A percentile compares a stretch with the other conserved stretches of the same genome.
phyloP scores from a whole-genome alignment of 2,329 filamentous ascomycete species.

The Neurospora sp. region DNA sequence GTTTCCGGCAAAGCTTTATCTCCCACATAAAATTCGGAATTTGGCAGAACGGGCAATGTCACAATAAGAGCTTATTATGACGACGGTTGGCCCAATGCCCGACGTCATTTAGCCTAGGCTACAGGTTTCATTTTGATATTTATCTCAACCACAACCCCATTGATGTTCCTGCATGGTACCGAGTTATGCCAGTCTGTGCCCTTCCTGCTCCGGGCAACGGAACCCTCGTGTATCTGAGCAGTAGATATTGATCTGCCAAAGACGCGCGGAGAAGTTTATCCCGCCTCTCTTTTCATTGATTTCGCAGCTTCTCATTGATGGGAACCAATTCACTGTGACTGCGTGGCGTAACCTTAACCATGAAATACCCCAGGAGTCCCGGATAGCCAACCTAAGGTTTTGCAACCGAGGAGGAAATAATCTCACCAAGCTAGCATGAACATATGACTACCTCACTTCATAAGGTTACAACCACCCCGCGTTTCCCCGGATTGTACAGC shows the following conservation, averaged over 20 bases:
- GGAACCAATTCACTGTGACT: not conserved
- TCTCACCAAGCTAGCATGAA: not conserved
- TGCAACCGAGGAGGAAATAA: not conserved
- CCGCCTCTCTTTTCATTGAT: not conserved
- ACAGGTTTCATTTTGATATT: not conserved
- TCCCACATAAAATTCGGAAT: not conserved
- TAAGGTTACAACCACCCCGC: constrained; percentile 4
- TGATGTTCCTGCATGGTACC: not conserved
- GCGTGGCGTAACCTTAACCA: not conserved
- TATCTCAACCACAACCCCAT: not conserved
- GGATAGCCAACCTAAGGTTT: not conserved
- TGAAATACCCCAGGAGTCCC: constrained; percentile 8
- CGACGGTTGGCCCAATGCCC: not conserved
- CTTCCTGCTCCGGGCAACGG: not conserved
- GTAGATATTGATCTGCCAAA: not conserved
- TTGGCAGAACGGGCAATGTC: not conserved
- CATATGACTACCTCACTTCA: constrained; percentile 8
- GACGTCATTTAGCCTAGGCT: not conserved
- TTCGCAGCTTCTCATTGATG: not conserved
- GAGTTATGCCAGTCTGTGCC: not conserved
- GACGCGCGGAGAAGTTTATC: not conserved
- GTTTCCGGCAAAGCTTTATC: not conserved
- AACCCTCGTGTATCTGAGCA: not conserved
- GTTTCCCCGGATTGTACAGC: not conserved
- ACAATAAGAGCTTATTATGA: not conserved